A percentile compares a stretch with the other conserved stretches of the same genome.
phyloP scores from a whole-genome alignment of 495 filamentous ascomycete genomes.

The Tuber indicum region DNA sequence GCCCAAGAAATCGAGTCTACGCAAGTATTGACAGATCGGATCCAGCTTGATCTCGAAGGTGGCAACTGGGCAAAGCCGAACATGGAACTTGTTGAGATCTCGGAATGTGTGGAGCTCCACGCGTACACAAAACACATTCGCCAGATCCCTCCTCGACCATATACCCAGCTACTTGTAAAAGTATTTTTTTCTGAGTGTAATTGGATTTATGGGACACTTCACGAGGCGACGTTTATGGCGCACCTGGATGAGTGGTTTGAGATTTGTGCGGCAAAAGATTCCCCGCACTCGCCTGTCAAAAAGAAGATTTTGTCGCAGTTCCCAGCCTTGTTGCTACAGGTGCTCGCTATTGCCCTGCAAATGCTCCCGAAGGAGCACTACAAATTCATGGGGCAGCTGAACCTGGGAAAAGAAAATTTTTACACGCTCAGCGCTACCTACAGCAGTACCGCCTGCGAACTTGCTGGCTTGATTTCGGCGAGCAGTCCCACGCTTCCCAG shows the following conservation, averaged over 20 bases:
- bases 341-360: slow-evolving; percentile 52
- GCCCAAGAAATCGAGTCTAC: slow-evolving; percentile 8
- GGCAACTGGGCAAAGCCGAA: slow-evolving; percentile 26
- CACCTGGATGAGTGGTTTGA: slow-evolving; percentile 50
- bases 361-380: slow-evolving; percentile 49
- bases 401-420: slow-evolving; percentile 55
- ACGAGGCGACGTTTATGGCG: slow-evolving; percentile 49
- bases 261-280: slow-evolving; percentile 25
- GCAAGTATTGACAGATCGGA: slow-evolving; percentile 13
- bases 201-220: slow-evolving; percentile 55
- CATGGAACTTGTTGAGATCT: slow-evolving; percentile 22
- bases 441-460: slow-evolving; percentile 52
- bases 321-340: slow-evolving; percentile 54
- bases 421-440: slow-evolving; percentile 55
- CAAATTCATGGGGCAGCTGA: slow-evolving; percentile 49
- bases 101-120: slow-evolving; percentile 35
- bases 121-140: slow-evolving; percentile 31
- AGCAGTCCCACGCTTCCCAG: slow-evolving; percentile 51
- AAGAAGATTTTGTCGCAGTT: slow-evolving; percentile 44
- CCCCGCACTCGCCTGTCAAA: slow-evolving; percentile 9
- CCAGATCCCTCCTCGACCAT: slow-evolving; percentile 49
- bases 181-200: slow-evolving; percentile 56
- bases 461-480: slow-evolving; percentile 53
- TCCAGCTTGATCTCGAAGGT: slow-evolving; percentile 33
- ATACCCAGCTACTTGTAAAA: slow-evolving; percentile 50